phyloP scores from a whole-genome alignment of 805 yeast genomes.

The Pichia ethanolica region DNA sequence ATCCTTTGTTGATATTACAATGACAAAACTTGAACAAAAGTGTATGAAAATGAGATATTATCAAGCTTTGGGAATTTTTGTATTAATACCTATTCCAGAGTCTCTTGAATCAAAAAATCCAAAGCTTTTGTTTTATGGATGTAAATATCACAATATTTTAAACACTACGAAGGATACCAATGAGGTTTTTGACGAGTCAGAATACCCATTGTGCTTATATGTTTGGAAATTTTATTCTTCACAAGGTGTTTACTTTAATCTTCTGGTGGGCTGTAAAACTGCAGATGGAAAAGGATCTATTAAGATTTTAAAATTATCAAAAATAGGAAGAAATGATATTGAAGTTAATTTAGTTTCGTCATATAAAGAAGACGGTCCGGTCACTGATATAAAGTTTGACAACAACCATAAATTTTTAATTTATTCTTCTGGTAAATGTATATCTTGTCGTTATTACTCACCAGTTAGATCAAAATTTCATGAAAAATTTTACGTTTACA shows the following conservation, averaged over 20 bases:
- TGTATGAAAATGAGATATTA: constrained; percentile 24
- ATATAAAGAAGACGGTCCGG: too few species aligned
- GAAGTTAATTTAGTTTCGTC: too few species aligned
- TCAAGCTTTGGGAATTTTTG: constrained; percentile 16
- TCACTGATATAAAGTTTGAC: too few species aligned
- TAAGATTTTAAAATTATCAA: constrained; percentile 15
- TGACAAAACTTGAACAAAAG: constrained; percentile 1
- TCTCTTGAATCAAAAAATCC: not conserved
- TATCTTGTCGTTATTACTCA: too few species aligned
- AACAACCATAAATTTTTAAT: too few species aligned
- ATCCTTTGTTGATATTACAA: not conserved
- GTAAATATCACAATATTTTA: not conserved
- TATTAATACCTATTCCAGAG: constrained; percentile 11
- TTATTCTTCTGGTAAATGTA: too few species aligned
- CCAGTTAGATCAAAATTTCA: too few species aligned
- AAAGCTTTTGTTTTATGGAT: not conserved
- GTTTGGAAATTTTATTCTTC: not conserved
- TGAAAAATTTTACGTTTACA: too few species aligned
- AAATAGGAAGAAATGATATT: too few species aligned
- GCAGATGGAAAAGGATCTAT: constrained; percentile 18
- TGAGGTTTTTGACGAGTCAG: not conserved
- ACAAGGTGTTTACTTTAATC: not conserved
- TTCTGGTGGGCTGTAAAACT: constrained; percentile 27
- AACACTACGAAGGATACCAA: not conserved
- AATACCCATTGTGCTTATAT: not conserved